These are phyloP conservation scores for Vitis hybrid DNA, from an alignment of 177 flowering plant genomes.

Conservation along the genomic window DNA sequence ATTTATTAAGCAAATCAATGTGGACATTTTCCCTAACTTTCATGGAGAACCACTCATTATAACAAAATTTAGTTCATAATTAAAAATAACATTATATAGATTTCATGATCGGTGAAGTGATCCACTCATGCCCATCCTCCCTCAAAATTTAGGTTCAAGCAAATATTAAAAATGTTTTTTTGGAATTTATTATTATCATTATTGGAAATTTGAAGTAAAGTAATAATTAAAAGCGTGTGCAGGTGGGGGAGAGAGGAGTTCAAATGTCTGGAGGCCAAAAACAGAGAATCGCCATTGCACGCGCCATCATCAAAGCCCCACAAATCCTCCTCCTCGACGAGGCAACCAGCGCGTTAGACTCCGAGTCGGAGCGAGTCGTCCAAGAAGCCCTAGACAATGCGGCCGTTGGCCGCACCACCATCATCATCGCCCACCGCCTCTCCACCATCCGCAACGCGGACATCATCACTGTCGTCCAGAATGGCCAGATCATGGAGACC, in stretches of 20 bases:
- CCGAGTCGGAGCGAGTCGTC: constrained; percentile 76
- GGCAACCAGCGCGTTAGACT: constrained; percentile 89
- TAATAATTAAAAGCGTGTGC: not conserved
- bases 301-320: constrained; percentile 73
- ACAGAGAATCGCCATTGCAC: constrained; percentile 87
- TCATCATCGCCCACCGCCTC: constrained; percentile 82
- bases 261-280: constrained; percentile 96
- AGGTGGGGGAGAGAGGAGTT: constrained; percentile 92
- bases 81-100: too few species aligned
- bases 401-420: constrained; percentile 72
- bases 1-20: not conserved
- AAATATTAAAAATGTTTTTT: too few species aligned
- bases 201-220: too few species aligned
- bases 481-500: constrained; percentile 59
- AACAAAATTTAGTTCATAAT: too few species aligned
- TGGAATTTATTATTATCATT: too few species aligned
- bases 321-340: constrained; percentile 80
- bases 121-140: too few species aligned
- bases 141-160: too few species aligned
- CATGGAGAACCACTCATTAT: too few species aligned
- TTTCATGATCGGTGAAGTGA: too few species aligned
- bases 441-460: constrained; percentile 83
- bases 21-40: too few species aligned
- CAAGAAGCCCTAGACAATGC: constrained; percentile 85
- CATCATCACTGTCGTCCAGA: constrained; percentile 67